Base-by-base conservation (phyloP, 768 basidiomycete species). In the Suillus subluteus region DNA sequence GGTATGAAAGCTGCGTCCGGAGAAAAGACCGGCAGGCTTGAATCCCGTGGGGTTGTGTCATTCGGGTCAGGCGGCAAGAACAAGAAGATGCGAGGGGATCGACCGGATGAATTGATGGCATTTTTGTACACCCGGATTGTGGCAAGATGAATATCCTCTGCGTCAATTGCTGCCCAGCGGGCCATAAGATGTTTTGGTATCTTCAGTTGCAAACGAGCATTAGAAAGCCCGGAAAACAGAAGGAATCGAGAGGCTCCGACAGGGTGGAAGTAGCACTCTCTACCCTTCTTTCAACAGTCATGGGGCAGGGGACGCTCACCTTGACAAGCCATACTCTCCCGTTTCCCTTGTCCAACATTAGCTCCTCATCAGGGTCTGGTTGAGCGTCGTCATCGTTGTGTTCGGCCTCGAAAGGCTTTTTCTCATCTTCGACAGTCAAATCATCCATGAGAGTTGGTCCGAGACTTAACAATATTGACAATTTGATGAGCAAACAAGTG, bases 151-250 rank as follows among this genome's bases (percentile, higher is more conserved):
- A 92, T 79, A 68, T 91, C 91, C 65, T 93, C 92, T 6, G 84
- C 84, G 68, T 88, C 82, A 50, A 94, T 85, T 38, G 87, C 80
- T n/a, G 88, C 80, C 96, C 96, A 98, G 41, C 90, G 85, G 69
- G 94, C 90, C 82, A 96, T 87, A 63, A 98, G 81, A 75, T 91
- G 91, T 74, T 91, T 91, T 0, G 95, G 96, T 54, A 97, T 88
- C 93, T 95, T 79, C 46, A 65, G 50, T 63, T 61, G 66, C 41
- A 61, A 21, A 44, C 41, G 54, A 67, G 46, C 12, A 62, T 62
- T n/a, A 63, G 66, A 72, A 15, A 30, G 15, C 62, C 50, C 44
- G 54, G 54, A 70, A 62, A 65, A n/a, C 2, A 9, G 56, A n/a
- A 38, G 50, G 41, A 58, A 62, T 59, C n/a, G 37, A 54, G 44